Evolutionary conservation across 1,284 basidiomycete species (phyloP), one percentile per base, ranked within the genome.

Genomic region (Flammula alnicola): DNA sequence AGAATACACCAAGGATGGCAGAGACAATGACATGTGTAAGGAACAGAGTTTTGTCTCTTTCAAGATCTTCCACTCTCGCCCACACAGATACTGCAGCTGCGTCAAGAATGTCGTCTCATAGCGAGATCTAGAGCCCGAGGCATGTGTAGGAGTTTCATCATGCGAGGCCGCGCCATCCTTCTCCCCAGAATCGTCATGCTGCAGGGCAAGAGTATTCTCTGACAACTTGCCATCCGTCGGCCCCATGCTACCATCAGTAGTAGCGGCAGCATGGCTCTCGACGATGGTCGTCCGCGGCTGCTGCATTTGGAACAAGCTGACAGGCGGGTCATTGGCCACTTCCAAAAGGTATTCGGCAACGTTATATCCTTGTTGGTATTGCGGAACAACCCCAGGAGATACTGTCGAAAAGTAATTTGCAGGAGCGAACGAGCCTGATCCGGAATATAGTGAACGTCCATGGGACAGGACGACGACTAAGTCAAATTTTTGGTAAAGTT

Each of bases 291-390:
- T 51, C 17, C 35, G 44, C 4, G 59, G 49, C 2, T 51, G 47
- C 32, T 56, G 54, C 32, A 66, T 47, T 59, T 73, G 64, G 64
- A 80, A 78, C 1, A 83, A 62, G 22, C 63, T 67, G 4, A 76
- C 69, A 8, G 79, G 76, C 22, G 80, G 75, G 37, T 84, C 83
- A 58, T 82, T 88, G 0, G 93, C 91, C 40, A 95, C 78, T 56
- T 95, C 93, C 10, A 96, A 76, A 11, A 95, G 77, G 63, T 93
- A 89, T 66, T 97, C 93, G 0, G 93, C 93, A 12, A 95, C 80
- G 58, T 95, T 96, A 72, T 94, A 93, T 0, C 90, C 91, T 33
- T 81, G 73, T 9, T 73, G 75, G 42, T 70, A 77, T 11, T 64
- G 54, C 17, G 69, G 69, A 8, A 70, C 66, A 3, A 66, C 51